Percentiles rank a stretch among this genome's conserved stretches.
Evolutionary conservation across 2,329 filamentous ascomycete species (phyloP).

Genomic region (Exophiala viscosa): DNA sequence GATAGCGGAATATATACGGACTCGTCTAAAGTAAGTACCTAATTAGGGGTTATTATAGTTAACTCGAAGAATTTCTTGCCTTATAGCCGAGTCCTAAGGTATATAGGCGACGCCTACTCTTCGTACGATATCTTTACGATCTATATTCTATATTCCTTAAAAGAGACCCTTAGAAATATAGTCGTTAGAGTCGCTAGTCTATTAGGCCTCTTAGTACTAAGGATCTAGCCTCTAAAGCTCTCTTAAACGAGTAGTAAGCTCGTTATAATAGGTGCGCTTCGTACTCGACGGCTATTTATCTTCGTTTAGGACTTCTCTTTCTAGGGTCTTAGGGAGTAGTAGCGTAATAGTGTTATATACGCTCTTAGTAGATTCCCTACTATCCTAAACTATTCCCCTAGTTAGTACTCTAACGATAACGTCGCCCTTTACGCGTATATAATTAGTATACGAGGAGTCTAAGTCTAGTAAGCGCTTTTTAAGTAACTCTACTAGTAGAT

Average conservation of each 20-base stretch:
- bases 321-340: background rate
- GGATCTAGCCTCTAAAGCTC: background rate
- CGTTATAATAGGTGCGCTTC: too few relatives aligned
- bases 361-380: too few relatives aligned
- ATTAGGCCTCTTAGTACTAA: background rate
- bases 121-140: conserved; percentile 2
- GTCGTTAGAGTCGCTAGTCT: too few relatives aligned
- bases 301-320: too few relatives aligned
- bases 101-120: conserved; percentile 2
- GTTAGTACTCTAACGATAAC: too few relatives aligned
- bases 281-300: too few relatives aligned
- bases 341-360: background rate
- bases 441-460: too few relatives aligned
- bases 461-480: too few relatives aligned
- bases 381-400: too few relatives aligned
- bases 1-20: background rate
- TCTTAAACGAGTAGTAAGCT: too few relatives aligned
- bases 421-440: too few relatives aligned
- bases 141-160: conserved; percentile 1
- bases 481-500: too few relatives aligned
- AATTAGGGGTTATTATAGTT: background rate
- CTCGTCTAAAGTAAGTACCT: background rate
- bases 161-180: background rate
- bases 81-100: background rate
- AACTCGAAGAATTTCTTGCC: background rate